Evolutionary conservation across 192 early-diverging fungal genomes (phyloP), one percentile per base, ranked within the genome.

Genomic region (Linnemannia exigua): DNA sequence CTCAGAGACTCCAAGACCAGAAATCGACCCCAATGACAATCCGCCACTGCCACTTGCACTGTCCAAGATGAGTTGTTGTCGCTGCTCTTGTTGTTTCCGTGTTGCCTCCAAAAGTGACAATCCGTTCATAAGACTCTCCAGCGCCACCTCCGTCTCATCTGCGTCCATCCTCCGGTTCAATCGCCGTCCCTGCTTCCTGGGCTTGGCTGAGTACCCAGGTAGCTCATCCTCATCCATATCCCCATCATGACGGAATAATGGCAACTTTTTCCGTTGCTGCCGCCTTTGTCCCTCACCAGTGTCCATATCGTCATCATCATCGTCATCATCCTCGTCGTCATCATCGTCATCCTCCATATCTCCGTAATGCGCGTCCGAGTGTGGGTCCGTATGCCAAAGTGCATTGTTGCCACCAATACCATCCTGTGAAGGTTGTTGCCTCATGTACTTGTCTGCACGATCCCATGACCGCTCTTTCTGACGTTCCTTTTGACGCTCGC

Each of bases 271-370:
- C 33, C 67, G 31, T 17, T 20, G 31, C 31, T 17, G 31, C 38
- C 58, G 36, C 28, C 63, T 38, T 31, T 22, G 41, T 35, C 72
- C 47, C 12, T 80, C 79, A 36, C 66, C 79, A 25, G 72, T 76
- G 20, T 76, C 80, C 80, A 81, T 81, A 33, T 76, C 48, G n/a
- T 75, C 58, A 6, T 75, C 61, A 36, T 70, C 54, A 44, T 79
- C 80, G 8, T 74, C 72, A 1, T 80, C 80, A 15, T 82, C 81
- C 31, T 82, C 81, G 33, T 77, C 81, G 1, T 86, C 78, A 1
- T 80, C 84, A 15, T 86, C 84, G 3, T 80, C 84, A n/a, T 80
- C 78, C 22, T 79, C 83, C 82, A 75, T 84, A 44, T 84, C 82
- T 37, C 82, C 77, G 67, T 74, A 79, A 50, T 85, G 74, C 44